These are phyloP conservation scores for Rugosomyces carneus DNA, from an alignment of 1,284 basidiomycete species.

Conservation along the genomic window DNA sequence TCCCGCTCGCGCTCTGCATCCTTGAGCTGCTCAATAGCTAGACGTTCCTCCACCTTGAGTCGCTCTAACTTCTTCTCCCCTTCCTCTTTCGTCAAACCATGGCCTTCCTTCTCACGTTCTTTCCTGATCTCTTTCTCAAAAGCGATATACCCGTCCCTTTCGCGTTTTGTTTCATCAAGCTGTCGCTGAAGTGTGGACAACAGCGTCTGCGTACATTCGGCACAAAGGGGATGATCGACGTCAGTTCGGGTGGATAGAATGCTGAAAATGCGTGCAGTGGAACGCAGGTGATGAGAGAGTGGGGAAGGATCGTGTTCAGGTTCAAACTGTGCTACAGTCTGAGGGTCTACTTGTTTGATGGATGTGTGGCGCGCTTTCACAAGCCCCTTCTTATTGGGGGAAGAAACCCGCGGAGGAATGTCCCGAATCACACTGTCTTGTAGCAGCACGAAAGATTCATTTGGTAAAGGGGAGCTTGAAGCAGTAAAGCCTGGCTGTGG, in stretches of 20 bases:
- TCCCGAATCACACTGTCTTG: slow-evolving; percentile 73
- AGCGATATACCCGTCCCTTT: slow-evolving; percentile 87
- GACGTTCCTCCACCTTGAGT: slow-evolving; percentile 69
- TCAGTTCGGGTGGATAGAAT: slow-evolving; percentile 76
- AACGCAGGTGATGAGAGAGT: slow-evolving; percentile 73
- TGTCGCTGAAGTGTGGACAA: slow-evolving; percentile 74
- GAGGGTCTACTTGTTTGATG: slow-evolving; percentile 21
- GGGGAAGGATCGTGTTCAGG: slow-evolving; percentile 59
- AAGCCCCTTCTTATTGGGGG: slow-evolving; percentile 34
- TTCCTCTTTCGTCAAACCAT: slow-evolving; percentile 55
- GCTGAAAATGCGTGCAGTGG: slow-evolving; percentile 70
- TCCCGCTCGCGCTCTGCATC: slow-evolving; percentile 70
- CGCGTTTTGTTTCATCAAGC: slow-evolving; percentile 86
- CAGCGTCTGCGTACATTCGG: slow-evolving; percentile 86
- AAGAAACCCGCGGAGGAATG: slow-evolving; percentile 44
- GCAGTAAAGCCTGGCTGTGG: slow-evolving; percentile 36
- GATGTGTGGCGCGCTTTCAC: slow-evolving; percentile 23
- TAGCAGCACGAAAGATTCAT: slow-evolving; percentile 86
- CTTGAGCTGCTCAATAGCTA: slow-evolving; percentile 68
- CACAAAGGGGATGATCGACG: slow-evolving; percentile 92
- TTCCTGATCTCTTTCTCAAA: slow-evolving; percentile 85
- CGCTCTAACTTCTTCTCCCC: slow-evolving; percentile 66
- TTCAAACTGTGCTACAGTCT: slow-evolving; percentile 30
- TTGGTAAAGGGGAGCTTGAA: slow-evolving; percentile 39
- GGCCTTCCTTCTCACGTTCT: slow-evolving; percentile 61